Conservation (phyloP, 2,329 filamentous ascomycete species). For the Lecanoromycetidae sp. region DNA sequence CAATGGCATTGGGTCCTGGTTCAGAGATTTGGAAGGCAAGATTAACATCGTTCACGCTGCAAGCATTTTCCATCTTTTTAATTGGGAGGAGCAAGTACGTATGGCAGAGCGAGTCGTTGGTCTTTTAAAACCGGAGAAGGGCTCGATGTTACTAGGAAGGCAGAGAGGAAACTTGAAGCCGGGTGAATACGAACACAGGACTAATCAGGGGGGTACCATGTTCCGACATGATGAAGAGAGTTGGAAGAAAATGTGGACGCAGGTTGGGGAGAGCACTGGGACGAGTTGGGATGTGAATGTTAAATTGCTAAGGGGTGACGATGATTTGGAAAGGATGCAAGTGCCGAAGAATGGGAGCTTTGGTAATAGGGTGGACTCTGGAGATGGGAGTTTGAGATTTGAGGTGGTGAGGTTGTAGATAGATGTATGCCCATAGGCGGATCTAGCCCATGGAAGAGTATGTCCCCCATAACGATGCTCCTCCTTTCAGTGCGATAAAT, state of each 20-base stretch:
- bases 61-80: slow-evolving; percentile 33
- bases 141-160: slow-evolving; percentile 20
- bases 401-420: neutral
- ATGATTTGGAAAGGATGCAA: neutral
- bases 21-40: slow-evolving; percentile 21
- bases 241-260: slow-evolving; percentile 1
- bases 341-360: too few relatives aligned
- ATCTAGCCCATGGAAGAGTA: too few relatives aligned
- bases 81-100: slow-evolving; percentile 24
- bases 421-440: neutral
- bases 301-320: neutral
- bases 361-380: neutral
- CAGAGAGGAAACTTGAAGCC: slow-evolving; percentile 21
- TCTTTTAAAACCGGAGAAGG: slow-evolving; percentile 20
- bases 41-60: slow-evolving; percentile 31
- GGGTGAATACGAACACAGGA: slow-evolving; percentile 15
- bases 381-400: neutral
- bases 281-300: neutral
- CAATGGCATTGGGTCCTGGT: slow-evolving; percentile 13
- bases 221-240: slow-evolving; percentile 40
- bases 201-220: slow-evolving; percentile 18
- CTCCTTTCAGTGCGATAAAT: too few relatives aligned
- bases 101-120: slow-evolving; percentile 25
- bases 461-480: too few relatives aligned
- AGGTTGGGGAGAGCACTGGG: neutral